These are phyloP conservation scores for Pseudogymnoascus sp. DNA, from an alignment of 2,329 filamentous ascomycete species.

Conservation along the genomic window DNA sequence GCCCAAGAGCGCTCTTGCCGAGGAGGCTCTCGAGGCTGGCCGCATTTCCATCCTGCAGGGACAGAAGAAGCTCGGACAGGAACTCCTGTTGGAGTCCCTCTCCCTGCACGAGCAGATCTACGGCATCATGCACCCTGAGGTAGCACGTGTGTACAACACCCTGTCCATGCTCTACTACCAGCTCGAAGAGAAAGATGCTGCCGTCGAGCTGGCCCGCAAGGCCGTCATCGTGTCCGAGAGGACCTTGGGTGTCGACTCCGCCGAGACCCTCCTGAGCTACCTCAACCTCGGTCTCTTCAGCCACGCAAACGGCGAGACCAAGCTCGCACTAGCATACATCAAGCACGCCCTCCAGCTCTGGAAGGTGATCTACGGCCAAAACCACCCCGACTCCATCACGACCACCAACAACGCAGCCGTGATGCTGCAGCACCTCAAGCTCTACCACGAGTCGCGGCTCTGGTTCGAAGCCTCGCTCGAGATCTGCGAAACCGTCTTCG, in stretches of 20 bases:
- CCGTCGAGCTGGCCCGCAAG: conserved; percentile 91
- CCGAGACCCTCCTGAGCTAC: conserved; percentile 90
- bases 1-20: conserved; percentile 80
- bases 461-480: conserved; percentile 94
- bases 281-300: conserved; percentile 92
- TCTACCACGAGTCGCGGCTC: conserved; percentile 84
- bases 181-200: conserved; percentile 93
- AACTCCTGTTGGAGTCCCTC: conserved; percentile 88
- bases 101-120: conserved; percentile 98
- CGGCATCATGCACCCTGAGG: conserved; percentile 91
- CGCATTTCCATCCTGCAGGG: conserved; percentile 93
- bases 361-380: conserved; percentile 91
- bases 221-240: conserved; percentile 93
- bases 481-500: conserved; percentile 84
- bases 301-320: conserved; percentile 85
- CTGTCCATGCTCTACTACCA: conserved; percentile 95
- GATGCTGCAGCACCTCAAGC: conserved; percentile 93
- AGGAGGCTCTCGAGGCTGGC: conserved; percentile 92
- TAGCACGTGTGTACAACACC: conserved; percentile 89
- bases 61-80: conserved; percentile 92
- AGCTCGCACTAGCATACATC: conserved; percentile 76
- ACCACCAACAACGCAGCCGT: conserved; percentile 98
- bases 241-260: conserved; percentile 85
- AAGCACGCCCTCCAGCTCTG: conserved; percentile 89
- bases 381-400: conserved; percentile 95